phyloP scores from a whole-genome alignment of 2,329 filamentous ascomycete genomes.

The Trichoderma brevicompactum region DNA sequence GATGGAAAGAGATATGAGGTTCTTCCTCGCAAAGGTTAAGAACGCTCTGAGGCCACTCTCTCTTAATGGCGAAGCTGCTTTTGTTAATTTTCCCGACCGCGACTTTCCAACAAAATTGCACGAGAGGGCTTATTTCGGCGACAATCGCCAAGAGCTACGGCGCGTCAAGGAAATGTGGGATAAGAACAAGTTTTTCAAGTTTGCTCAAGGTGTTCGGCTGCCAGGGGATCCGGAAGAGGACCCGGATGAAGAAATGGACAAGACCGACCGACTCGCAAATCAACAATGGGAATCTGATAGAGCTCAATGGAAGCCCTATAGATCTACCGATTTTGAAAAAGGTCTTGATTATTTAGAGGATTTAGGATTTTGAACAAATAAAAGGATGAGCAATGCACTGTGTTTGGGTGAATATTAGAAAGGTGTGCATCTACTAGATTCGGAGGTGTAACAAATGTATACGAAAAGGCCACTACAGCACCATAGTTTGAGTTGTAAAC shows the following conservation, averaged over 20 bases:
- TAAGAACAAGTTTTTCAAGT: not conserved
- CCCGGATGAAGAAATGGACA: not conserved
- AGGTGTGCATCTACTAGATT: too few relatives aligned
- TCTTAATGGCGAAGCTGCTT: conserved; percentile 1
- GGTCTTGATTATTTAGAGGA: not conserved
- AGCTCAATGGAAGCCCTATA: conserved; percentile 6
- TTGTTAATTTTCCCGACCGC: conserved; percentile 2
- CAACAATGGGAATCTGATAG: conserved; percentile 1
- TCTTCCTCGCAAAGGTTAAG: conserved; percentile 5
- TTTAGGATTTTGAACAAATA: too few relatives aligned
- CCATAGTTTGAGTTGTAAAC: too few relatives aligned
- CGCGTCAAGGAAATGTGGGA: not conserved
- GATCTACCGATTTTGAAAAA: not conserved
- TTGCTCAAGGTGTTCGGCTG: not conserved
- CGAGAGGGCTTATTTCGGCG: conserved; percentile 3
- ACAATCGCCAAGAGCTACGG: not conserved
- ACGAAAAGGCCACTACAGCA: too few relatives aligned
- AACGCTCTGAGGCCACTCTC: not conserved
- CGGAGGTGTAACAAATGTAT: too few relatives aligned
- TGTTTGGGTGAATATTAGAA: too few relatives aligned
- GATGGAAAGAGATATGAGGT: conserved; percentile 17
- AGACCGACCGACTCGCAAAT: not conserved
- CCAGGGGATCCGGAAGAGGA: not conserved
- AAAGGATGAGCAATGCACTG: too few relatives aligned
- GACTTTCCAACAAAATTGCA: conserved; percentile 1